Evolutionary conservation across 768 basidiomycete species (phyloP), one percentile per base, ranked within the genome.

Genomic region (Podaxis carcinomalis): DNA sequence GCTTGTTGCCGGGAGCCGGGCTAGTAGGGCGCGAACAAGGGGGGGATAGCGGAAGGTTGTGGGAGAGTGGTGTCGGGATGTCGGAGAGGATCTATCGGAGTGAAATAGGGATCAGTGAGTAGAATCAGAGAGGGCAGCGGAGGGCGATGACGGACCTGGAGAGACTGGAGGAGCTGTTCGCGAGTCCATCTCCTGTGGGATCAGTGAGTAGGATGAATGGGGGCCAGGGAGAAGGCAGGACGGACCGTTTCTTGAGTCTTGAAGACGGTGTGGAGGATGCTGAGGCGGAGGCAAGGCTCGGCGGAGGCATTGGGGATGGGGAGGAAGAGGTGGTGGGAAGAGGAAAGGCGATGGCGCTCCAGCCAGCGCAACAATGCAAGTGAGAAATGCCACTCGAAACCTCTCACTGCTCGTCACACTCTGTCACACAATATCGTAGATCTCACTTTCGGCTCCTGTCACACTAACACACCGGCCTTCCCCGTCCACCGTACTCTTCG

Each of bases 21-120:
- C 81, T 83, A 61, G 74, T 63, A 57, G 80, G 72, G 65, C 80
- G 78, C 59, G 83, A 83, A 49, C 76, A 74, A 7, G 82, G 81
- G 40, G 82, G 83, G 16, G 82, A 83, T 25, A 79, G 80, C 5
- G 81, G 82, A 51, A 83, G 72, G 44, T 56, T 79, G 75, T 36
- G 82, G 80, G 9, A 81, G 68, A 57, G 78, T 77, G 36, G 73
- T 65, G 51, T 70, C 66, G 25, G 58, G 27, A 83, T 73, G 57
- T 72, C 70, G 51, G 78, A 77, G 61, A 79, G 74, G 64, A 80
- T 71, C 80, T 81, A 62, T 27, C 59, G 58, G 60, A 68, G 61
- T 63, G 46, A 61, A 55, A n/a, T 42, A 14, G 40, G 56, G 36
- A 63, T 7, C 9, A 2, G 32, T 63, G 28, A 62, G 62, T 42